A percentile compares a stretch with the other conserved stretches of the same genome.
Evolutionary conservation across 495 filamentous ascomycete genomes (phyloP).

Genomic region (Penicillium fimorum): DNA sequence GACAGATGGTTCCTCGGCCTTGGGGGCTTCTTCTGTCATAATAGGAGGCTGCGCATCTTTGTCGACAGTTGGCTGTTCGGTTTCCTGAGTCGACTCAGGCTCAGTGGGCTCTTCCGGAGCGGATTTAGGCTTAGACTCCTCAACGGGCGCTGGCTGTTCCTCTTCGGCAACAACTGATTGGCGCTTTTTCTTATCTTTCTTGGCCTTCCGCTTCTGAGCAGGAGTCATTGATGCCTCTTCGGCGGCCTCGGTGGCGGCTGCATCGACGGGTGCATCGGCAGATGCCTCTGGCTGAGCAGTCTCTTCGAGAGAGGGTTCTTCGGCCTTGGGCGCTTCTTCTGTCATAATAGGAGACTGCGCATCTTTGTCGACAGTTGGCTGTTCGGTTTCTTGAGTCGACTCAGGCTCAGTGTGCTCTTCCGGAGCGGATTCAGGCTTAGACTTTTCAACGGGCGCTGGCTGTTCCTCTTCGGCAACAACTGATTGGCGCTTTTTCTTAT

Average conservation of each 20-base stretch:
- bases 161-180: neutral
- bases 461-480: neutral
- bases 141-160: neutral
- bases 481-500: constrained; percentile 8
- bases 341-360: neutral
- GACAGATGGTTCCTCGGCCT: neutral
- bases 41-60: neutral
- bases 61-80: neutral
- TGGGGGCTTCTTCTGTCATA: neutral
- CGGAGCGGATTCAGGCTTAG: neutral
- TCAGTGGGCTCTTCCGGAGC: neutral
- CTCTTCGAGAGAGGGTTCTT: constrained; percentile 5
- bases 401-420: constrained; percentile 6
- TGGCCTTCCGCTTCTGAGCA: constrained; percentile 41
- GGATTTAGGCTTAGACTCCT: neutral
- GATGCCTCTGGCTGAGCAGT: neutral
- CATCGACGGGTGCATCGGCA: neutral
- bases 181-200: constrained; percentile 28
- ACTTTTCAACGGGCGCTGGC: neutral
- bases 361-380: neutral
- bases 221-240: constrained; percentile 14
- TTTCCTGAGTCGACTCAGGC: neutral
- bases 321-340: constrained; percentile 4
- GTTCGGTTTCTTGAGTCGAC: neutral
- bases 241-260: constrained; percentile 4